Conservation (phyloP, 2,329 filamentous ascomycete species). For the Cladosporium sphaerospermum region DNA sequence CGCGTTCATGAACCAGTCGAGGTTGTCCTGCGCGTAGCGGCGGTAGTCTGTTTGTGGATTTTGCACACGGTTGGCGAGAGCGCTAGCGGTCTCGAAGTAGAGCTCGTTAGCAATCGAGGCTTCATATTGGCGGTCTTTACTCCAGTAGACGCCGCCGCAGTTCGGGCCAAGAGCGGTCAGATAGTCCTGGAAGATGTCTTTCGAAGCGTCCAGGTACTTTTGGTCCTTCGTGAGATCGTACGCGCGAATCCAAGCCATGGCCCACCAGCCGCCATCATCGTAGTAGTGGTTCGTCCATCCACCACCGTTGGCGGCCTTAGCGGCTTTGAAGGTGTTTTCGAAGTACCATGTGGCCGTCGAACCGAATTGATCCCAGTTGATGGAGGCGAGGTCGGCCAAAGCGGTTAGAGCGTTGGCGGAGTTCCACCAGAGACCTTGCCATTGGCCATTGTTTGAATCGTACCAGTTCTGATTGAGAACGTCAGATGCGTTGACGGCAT, state of each 20-base stretch:
- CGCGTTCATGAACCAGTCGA: conserved; percentile 45
- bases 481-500: conserved; percentile 13
- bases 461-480: conserved; percentile 15
- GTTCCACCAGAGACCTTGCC: conserved; percentile 69
- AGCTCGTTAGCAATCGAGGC: conserved; percentile 52
- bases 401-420: conserved; percentile 60
- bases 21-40: conserved; percentile 41
- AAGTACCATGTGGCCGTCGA: conserved; percentile 36
- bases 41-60: conserved; percentile 35
- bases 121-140: conserved; percentile 35
- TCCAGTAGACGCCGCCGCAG: conserved; percentile 43
- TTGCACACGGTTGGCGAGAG: conserved; percentile 46
- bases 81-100: conserved; percentile 47
- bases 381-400: conserved; percentile 48
- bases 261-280: conserved; percentile 50
- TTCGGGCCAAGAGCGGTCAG: conserved; percentile 35
- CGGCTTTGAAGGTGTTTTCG: conserved; percentile 35
- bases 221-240: conserved; percentile 44
- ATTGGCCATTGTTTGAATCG: conserved; percentile 41
- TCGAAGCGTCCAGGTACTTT: conserved; percentile 41
- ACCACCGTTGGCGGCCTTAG: conserved; percentile 15
- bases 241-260: conserved; percentile 46
- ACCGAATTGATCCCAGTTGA: conserved; percentile 28
- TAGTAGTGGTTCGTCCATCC: conserved; percentile 41
- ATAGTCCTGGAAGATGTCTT: conserved; percentile 43